These are phyloP conservation scores for Penicillium robsamsonii DNA, from an alignment of 495 filamentous ascomycete species.

Conservation along the genomic window DNA sequence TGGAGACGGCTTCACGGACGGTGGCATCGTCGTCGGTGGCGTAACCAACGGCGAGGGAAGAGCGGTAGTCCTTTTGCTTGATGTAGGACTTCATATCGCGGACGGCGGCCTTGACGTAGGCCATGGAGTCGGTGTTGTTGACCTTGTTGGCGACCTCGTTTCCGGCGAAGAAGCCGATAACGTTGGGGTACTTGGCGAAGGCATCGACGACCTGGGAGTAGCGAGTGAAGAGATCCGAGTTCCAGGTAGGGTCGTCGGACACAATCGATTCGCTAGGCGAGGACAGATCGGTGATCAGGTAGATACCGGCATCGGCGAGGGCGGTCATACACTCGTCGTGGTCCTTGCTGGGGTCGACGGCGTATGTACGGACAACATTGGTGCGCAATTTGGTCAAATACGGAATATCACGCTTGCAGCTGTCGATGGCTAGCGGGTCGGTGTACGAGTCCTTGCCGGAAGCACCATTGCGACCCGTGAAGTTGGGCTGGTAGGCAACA, in stretches of 20 bases:
- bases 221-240: slow-evolving; percentile 69
- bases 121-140: slow-evolving; percentile 82
- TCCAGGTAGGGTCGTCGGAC: slow-evolving; percentile 74
- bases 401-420: slow-evolving; percentile 84
- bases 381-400: slow-evolving; percentile 71
- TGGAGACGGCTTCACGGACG: slow-evolving; percentile 73
- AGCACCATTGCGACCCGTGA: slow-evolving; percentile 44
- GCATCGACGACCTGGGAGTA: slow-evolving; percentile 88
- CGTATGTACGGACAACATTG: slow-evolving; percentile 94
- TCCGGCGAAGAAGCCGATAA: slow-evolving; percentile 95
- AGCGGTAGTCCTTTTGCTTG: slow-evolving; percentile 68
- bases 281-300: slow-evolving; percentile 87
- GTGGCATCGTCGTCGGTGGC: slow-evolving; percentile 86
- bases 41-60: slow-evolving; percentile 79
- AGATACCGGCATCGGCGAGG: slow-evolving; percentile 88
- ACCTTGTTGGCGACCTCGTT: slow-evolving; percentile 90
- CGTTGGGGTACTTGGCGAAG: slow-evolving; percentile 78
- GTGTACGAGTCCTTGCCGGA: slow-evolving; percentile 40
- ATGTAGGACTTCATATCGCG: slow-evolving; percentile 96
- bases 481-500: slow-evolving; percentile 80
- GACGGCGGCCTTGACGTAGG: slow-evolving; percentile 95
- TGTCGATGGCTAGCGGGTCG: slow-evolving; percentile 66
- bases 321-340: slow-evolving; percentile 83
- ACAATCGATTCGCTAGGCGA: slow-evolving; percentile 81
- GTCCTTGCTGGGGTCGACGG: slow-evolving; percentile 74